phyloP scores from a whole-genome alignment of 73 alveolate genomes.

The Paramecium biaurelia region DNA sequence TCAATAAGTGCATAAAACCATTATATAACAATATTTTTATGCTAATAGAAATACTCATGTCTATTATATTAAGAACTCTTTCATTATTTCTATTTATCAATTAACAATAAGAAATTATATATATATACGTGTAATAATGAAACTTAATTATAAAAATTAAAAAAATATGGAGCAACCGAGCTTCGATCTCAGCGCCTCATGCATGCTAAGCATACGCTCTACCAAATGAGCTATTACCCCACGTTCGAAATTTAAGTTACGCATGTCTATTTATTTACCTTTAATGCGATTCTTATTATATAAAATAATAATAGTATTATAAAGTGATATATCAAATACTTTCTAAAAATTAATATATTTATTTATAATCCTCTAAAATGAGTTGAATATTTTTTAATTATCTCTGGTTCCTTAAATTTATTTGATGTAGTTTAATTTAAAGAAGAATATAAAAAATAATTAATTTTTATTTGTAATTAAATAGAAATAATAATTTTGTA shows the following conservation, averaged over 20 bases:
- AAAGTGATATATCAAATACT: no score
- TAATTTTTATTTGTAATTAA: no score
- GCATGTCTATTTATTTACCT: background rate
- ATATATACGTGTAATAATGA: background rate
- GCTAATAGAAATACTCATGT: no score
- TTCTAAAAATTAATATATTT: background rate
- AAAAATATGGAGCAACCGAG: conserved; percentile 59
- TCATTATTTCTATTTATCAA: background rate
- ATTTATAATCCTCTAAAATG: no score
- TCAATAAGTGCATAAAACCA: no score
- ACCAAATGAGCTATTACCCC: conserved; percentile 61
- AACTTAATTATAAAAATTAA: background rate
- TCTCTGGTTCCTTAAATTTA: no score
- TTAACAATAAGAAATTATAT: background rate
- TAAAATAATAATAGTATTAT: background rate
- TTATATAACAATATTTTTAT: no score
- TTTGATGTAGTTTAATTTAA: no score
- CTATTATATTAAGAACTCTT: background rate
- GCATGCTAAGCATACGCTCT: conserved; percentile 62
- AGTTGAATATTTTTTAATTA: no score
- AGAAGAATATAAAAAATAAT: no score
- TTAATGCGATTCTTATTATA: background rate
- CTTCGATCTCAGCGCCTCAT: conserved; percentile 62
- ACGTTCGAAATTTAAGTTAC: background rate
- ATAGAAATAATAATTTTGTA: no score